phyloP scores from a whole-genome alignment of 2,329 filamentous ascomycete species.

The Leptographium wingfieldii region DNA sequence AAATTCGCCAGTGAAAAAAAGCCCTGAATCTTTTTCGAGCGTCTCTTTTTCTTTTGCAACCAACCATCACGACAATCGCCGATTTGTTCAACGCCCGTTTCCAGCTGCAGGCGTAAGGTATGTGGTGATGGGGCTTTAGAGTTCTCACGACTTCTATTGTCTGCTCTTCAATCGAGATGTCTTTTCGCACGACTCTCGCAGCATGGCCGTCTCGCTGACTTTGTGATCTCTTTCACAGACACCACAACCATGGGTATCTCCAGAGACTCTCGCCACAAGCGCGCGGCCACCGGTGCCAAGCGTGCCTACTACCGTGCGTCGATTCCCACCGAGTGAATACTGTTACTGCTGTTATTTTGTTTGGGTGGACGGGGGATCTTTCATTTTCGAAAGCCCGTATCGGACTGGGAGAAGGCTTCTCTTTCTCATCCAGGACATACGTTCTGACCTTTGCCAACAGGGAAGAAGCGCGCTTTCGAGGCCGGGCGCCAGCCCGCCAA shows the following conservation, averaged over 20 bases:
- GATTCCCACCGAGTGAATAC: slow-evolving; percentile 15
- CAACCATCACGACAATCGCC: slow-evolving; percentile 9
- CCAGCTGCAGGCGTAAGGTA: slow-evolving; percentile 11
- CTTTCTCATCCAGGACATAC: slow-evolving; percentile 35
- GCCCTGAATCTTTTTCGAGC: slow-evolving; percentile 7
- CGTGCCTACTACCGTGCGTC: slow-evolving; percentile 77
- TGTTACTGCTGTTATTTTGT: slow-evolving; percentile 12
- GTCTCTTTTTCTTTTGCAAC: slow-evolving; percentile 2
- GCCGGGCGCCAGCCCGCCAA: slow-evolving; percentile 98
- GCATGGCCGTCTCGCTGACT: not conserved
- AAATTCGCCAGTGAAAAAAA: slow-evolving; percentile 8
- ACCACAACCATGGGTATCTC: slow-evolving; percentile 97
- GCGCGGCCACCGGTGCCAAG: slow-evolving; percentile 98
- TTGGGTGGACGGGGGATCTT: slow-evolving; percentile 16
- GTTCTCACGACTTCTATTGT: not conserved
- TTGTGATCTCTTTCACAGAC: slow-evolving; percentile 30
- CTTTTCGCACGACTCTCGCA: not conserved
- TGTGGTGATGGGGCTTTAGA: not conserved
- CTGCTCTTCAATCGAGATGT: not conserved
- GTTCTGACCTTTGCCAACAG: slow-evolving; percentile 64
- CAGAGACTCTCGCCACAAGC: slow-evolving; percentile 99
- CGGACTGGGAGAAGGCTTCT: slow-evolving; percentile 18
- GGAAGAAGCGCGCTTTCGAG: slow-evolving; percentile 99
- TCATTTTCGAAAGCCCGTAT: slow-evolving; percentile 54
- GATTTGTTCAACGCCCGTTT: slow-evolving; percentile 8